Conservation (phyloP, 306 rosid genomes). For the Quercus bicolor region DNA sequence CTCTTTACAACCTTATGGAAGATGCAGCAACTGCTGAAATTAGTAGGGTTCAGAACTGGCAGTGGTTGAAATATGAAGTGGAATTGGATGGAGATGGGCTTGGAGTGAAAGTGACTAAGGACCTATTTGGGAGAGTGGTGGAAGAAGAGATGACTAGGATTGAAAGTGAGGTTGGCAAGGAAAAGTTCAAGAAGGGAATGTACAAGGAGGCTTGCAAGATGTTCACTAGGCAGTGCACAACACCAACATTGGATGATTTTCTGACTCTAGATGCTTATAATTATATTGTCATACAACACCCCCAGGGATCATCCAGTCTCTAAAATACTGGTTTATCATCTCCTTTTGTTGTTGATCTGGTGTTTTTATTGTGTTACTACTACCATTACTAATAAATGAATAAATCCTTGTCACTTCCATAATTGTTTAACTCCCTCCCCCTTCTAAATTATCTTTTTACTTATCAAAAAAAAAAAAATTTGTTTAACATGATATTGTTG, state of each 20-base stretch:
- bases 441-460: too few relatives aligned
- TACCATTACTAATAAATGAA: background rate
- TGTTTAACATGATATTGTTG: too few relatives aligned
- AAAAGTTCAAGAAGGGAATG: conserved; percentile 65
- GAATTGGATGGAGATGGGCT: conserved; percentile 73
- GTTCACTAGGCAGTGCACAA: conserved; percentile 72
- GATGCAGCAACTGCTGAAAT: conserved; percentile 98
- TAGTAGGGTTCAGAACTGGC: conserved; percentile 96
- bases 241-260: conserved; percentile 70
- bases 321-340: conserved; percentile 5
- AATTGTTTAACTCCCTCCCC: background rate
- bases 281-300: conserved; percentile 52
- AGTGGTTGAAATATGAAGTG: conserved; percentile 83
- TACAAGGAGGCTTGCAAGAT: conserved; percentile 67
- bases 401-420: background rate
- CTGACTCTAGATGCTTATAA: conserved; percentile 76
- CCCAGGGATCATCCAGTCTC: conserved; percentile 47
- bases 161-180: conserved; percentile 73
- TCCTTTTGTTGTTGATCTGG: background rate
- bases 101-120: conserved; percentile 61
- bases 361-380: background rate
- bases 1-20: conserved; percentile 95
- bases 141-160: conserved; percentile 89
- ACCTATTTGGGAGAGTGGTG: conserved; percentile 70
- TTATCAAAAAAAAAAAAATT: too few relatives aligned